Base-by-base conservation (phyloP, 2,329 filamentous ascomycete genomes). In the Cercospora zeae-maydis region DNA sequence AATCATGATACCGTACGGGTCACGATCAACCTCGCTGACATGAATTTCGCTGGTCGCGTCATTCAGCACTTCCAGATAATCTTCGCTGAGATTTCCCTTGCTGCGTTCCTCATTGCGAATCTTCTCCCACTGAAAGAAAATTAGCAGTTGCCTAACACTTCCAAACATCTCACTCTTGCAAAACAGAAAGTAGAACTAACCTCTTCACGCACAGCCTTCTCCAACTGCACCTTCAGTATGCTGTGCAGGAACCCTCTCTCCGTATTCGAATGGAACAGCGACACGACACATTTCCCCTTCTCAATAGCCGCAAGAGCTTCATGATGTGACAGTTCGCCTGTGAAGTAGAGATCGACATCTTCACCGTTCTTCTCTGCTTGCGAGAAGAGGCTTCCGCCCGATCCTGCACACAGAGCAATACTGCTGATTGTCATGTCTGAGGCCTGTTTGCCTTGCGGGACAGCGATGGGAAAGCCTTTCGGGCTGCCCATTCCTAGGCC, bases 301-400 rank as follows among this genome's bases (percentile, higher is more conserved):
- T 97, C 93, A 30, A 90, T 91, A 1, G 92, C 91, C 39, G 90
- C 86, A 62, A 99, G 83, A 2, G 93, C 92, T 67, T 95, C 92
- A 75, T 99, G 95, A 75, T 99, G 95, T 71, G 86, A 90, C 81
- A 98, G 85, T 79, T 99, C 95, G 1, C 95, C 95, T 0, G 92
- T 98, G 70, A 99, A 90, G 3, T 96, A 78, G 39, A 98, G 76
- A 72, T 97, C 92, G 0, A 92, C 91, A 45, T 82, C 78, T 62
- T 75, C 72, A 21, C 72, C 73, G 21, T 70, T 70, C 58, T 72
- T 72, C 62, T 75, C 72, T 2, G 87, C 80, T 42, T 83, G 83
- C 66, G 86, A 86, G 63, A 97, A 84, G 19, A 98, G 83, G 39
- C 88, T 86, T 1, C 88, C 89, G 0, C 95, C 95, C 6, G 90